phyloP scores from a whole-genome alignment of 1,139 yeast genomes.

The Yamadazyma buinensis region DNA sequence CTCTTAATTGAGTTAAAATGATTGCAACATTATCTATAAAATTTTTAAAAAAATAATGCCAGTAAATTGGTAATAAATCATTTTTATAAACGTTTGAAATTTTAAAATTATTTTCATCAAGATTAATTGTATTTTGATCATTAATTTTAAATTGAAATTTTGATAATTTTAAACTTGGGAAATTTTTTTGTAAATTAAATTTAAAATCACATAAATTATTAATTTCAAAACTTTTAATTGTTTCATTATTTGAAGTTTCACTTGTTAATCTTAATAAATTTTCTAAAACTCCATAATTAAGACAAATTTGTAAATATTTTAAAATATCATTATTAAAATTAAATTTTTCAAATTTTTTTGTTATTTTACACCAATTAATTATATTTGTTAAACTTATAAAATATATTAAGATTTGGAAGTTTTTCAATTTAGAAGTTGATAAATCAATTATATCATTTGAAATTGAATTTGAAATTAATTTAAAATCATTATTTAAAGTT shows the following conservation, averaged over 20 bases:
- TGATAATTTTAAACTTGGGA: conserved; percentile 51
- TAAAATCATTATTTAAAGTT: conserved; percentile 20
- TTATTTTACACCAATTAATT: conserved; percentile 66
- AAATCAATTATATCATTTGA: conserved; percentile 37
- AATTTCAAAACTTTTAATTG: conserved; percentile 30
- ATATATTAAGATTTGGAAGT: conserved; percentile 44
- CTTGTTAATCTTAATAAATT: conserved; percentile 68
- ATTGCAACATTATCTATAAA: conserved; percentile 76
- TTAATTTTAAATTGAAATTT: conserved; percentile 25
- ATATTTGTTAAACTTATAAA: conserved; percentile 62
- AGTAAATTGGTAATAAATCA: conserved; percentile 34
- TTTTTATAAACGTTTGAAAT: conserved; percentile 26
- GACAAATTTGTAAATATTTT: conserved; percentile 34
- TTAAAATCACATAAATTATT: conserved; percentile 61
- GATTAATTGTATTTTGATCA: conserved; percentile 15
- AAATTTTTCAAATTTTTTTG: conserved; percentile 46
- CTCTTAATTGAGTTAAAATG: conserved; percentile 72
- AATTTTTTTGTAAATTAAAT: conserved; percentile 60
- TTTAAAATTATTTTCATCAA: conserved; percentile 20
- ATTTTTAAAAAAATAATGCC: conserved; percentile 53
- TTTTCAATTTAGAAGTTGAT: conserved; percentile 50
- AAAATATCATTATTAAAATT: conserved; percentile 46
- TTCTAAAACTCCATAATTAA: conserved; percentile 72
- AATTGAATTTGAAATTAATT: conserved; percentile 13
- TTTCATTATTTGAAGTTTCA: conserved; percentile 48